These are phyloP conservation scores for Anthostomella pinea DNA, from an alignment of 2,329 filamentous ascomycete species.

Conservation along the genomic window DNA sequence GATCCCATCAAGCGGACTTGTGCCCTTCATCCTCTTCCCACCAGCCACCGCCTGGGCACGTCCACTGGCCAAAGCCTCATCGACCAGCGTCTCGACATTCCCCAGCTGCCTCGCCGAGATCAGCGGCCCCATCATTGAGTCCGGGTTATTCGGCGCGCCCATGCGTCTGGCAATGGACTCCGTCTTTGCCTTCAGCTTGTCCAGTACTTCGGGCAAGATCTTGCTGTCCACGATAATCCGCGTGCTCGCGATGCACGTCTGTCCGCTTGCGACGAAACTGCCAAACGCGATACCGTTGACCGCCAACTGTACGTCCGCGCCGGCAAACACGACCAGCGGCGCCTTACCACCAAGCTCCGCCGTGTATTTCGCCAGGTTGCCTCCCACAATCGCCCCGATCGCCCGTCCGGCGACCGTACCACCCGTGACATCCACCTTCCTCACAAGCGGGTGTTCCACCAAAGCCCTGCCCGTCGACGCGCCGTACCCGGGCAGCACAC, in stretches of 20 bases:
- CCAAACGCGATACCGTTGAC: conserved; percentile 67
- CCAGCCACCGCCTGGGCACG: conserved; percentile 38
- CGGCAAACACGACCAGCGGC: conserved; percentile 64
- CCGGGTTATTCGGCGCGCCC: conserved; percentile 53
- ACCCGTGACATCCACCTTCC: conserved; percentile 74
- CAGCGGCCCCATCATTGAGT: conserved; percentile 62
- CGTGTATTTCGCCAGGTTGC: conserved; percentile 67
- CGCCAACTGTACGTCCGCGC: conserved; percentile 62
- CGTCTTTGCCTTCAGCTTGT: conserved; percentile 62
- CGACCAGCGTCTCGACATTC: conserved; percentile 64
- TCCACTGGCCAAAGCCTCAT: conserved; percentile 57
- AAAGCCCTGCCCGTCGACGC: conserved; percentile 50
- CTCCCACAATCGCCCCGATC: conserved; percentile 64
- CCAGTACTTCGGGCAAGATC: conserved; percentile 63
- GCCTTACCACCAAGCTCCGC: conserved; percentile 72
- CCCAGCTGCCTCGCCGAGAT: conserved; percentile 61
- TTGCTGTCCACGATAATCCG: conserved; percentile 70
- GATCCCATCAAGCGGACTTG: conserved; percentile 47
- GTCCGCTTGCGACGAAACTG: conserved; percentile 53
- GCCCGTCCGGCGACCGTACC: conserved; percentile 68
- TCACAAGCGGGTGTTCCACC: conserved; percentile 48
- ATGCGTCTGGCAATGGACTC: conserved; percentile 52
- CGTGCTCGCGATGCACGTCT: conserved; percentile 66
- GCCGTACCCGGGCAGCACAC: conserved; percentile 57
- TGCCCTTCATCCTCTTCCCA: conserved; percentile 46